These are phyloP conservation scores for Emergomyces pasteurianus DNA, from an alignment of 2,329 filamentous ascomycete species.

Conservation along the genomic window DNA sequence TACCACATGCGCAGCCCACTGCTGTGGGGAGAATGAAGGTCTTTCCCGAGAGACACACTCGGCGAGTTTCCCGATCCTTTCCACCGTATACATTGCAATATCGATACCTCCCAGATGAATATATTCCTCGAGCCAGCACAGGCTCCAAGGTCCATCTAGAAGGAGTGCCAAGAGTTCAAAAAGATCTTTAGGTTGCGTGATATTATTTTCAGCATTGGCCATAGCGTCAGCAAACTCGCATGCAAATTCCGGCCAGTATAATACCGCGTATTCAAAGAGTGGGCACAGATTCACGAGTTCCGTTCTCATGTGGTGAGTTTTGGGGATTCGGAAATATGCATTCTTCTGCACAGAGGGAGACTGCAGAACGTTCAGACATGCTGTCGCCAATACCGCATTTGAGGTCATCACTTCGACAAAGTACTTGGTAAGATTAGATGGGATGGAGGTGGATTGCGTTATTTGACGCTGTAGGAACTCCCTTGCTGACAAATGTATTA, in stretches of 20 bases:
- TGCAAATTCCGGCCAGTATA: conserved; percentile 4
- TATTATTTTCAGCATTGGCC: neutral
- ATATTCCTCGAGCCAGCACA: conserved; percentile 4
- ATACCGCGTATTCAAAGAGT: conserved; percentile 3
- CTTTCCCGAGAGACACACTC: neutral
- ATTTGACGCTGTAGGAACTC: conserved; percentile 3
- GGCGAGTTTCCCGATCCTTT: neutral
- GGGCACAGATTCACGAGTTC: neutral
- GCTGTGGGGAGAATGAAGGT: neutral
- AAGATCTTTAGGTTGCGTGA: neutral
- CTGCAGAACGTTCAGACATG: conserved; percentile 2
- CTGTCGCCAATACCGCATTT: neutral
- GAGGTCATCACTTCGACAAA: neutral
- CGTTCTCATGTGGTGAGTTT: neutral
- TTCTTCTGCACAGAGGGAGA: neutral
- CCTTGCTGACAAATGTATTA: conserved; percentile 5
- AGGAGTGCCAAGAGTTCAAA: conserved; percentile 2
- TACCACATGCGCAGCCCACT: conserved; percentile 3
- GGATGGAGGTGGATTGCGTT: neutral
- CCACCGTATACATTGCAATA: conserved; percentile 1
- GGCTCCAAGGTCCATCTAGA: neutral
- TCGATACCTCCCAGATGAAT: conserved; percentile 3
- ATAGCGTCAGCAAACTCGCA: neutral
- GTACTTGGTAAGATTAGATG: neutral
- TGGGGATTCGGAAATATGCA: conserved; percentile 1